Base-by-base conservation (phyloP, 805 yeast genomes). In the Kuraishia cidri region DNA sequence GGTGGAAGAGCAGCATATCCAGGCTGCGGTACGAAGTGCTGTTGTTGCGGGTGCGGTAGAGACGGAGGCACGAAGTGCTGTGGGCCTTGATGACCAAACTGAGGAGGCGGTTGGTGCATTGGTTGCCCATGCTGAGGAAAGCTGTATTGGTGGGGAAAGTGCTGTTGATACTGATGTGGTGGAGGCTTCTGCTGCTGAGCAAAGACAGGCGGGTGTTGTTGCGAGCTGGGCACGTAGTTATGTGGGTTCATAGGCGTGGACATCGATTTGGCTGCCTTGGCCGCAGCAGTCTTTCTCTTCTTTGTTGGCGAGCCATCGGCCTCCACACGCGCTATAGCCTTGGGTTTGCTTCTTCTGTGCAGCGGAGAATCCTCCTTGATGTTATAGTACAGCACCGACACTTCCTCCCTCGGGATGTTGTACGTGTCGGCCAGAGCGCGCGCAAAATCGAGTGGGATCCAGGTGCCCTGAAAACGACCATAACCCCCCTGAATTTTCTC, bases 401-500 rank as follows among this genome's bases (percentile, higher is more conserved):
- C 64, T 33, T 76, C 61, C 7, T 65, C 61, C 17, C 70, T 74
- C 26, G 64, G 55, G 13, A 75, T 71, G 1, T 66, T 69, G 42
- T 72, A 67, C 30, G 61, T 62, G 29, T 64, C 59, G 4, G 76
- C 77, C 43, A 79, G 60, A 30, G 71, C 64, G 28, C 64, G 64
- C 3, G 90, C 90, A 40, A 74, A 71, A 3, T 64, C 66, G 26
- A 82, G 50, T 1, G 94, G 92, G 25, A 83, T 75, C 92, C 92
- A 83, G 2, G 94, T 81, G 4, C 94, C 94, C 56, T 83, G 92
- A 48, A 80, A 82, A 32, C 86, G 59, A 9, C 92, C 92, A 51
- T 80, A 80, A 6, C 94, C 94, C 43, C 92, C 94, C 52, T 81
- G 92, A 37, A 83, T 73, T 50, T 81, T 83, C 50, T 81, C 84